Percentiles rank a stretch among this genome's conserved stretches.
Conservation (phyloP, 1,284 basidiomycete species). For the Microbotryum scabiosae region DNA sequence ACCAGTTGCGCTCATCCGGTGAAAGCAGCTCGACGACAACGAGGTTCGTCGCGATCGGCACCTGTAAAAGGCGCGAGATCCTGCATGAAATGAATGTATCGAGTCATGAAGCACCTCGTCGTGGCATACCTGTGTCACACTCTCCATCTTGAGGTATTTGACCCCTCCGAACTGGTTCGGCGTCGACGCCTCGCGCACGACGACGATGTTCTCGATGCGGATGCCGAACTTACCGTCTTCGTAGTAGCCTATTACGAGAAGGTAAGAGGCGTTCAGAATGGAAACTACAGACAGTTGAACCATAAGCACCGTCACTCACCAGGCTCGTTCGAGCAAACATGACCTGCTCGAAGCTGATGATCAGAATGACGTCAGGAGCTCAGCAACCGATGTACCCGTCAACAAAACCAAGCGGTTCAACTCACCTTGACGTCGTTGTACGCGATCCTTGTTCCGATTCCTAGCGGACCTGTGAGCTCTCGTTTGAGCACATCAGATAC, state of each 20-base stretch:
- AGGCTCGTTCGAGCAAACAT: conserved; percentile 69
- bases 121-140: conserved; percentile 60
- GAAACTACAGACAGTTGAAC: conserved; percentile 12
- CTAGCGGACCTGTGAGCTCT: neutral
- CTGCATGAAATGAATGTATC: neutral
- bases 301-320: conserved; percentile 51
- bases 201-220: conserved; percentile 79
- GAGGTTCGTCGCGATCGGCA: conserved; percentile 80
- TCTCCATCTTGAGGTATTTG: conserved; percentile 73
- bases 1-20: conserved; percentile 63
- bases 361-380: neutral
- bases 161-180: conserved; percentile 66
- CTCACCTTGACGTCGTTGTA: conserved; percentile 46
- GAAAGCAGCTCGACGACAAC: conserved; percentile 60
- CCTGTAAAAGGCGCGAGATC: conserved; percentile 44
- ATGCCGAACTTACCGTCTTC: conserved; percentile 86
- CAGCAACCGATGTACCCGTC: neutral
- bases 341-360: conserved; percentile 60
- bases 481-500: no score
- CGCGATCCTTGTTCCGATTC: conserved; percentile 60
- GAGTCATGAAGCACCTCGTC: neutral
- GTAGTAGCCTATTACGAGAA: conserved; percentile 85
- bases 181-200: conserved; percentile 53
- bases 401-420: no score
- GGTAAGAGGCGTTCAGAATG: neutral